Base-by-base conservation (phyloP, 768 basidiomycete species). In the Chalciporus piperatus region DNA sequence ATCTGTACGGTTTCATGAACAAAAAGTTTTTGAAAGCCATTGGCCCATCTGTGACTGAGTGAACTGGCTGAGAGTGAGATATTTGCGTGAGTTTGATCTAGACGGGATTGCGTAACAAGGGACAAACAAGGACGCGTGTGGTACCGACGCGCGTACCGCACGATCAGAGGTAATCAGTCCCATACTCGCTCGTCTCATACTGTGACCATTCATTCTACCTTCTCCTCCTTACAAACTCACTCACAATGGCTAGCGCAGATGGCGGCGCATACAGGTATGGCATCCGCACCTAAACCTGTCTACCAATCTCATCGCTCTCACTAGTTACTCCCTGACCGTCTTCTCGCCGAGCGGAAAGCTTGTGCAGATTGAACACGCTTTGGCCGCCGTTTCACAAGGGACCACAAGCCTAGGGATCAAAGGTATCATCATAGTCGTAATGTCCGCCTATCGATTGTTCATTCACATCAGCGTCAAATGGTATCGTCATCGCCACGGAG, bases 341-440 rank as follows among this genome's bases (percentile, higher is more conserved):
- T 99, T 99, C 83, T 97, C 94, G 35, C 97, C 97, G 48, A 97
- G 94, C 62, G 96, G 96, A 59, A 97, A 94, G 80, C 83, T 99
- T 45, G 96, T 99, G 54, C 97, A 99, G 77, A 99, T 99, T 68
- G 97, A 99, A 76, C 97, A 99, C 74, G 97, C 97, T 41, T 78
- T 99, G 55, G 97, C 97, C 50, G 95, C 95, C 28, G 96, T 98
- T 52, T 83, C 90, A 20, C 88, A 90, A 61, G 96, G 96, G 52
- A 95, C 94, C 41, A 98, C 97, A 39, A 94, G 92, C 72, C 83
- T 99, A 41, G 97, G 97, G 48, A 98, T 99, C 71, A 98, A 98
- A 80, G 97, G 97, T 95, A 61, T 56, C 64, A 52, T 47, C 45
- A 50, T 50, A 47, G 50, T 35, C 27, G 11, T 68, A 59, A 67